Evolutionary conservation across 2,329 filamentous ascomycete genomes (phyloP).

Genomic region (Colletotrichum higginsianum): DNA sequence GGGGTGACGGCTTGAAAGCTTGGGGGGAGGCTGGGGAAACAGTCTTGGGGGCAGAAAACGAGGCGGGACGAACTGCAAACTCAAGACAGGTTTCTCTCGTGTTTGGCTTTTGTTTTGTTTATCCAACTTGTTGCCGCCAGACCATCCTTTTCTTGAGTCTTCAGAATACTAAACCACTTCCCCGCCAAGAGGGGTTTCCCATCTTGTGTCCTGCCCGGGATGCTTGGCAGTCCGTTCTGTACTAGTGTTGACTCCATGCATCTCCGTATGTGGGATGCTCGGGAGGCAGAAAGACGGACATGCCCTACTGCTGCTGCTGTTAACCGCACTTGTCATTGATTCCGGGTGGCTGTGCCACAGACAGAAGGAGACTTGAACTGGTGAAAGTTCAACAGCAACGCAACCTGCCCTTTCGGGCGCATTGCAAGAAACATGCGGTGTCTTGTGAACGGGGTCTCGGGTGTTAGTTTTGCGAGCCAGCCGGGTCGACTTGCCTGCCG

Average conservation of each 20-base stretch:
- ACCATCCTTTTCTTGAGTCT: not conserved
- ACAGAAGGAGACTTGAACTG: not conserved
- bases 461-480: not conserved
- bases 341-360: conserved; percentile 13
- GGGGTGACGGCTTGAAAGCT: conserved; percentile 18
- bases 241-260: not conserved
- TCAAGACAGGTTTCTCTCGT: not conserved
- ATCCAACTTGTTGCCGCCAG: not conserved
- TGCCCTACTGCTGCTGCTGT: not conserved
- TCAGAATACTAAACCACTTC: too few species aligned
- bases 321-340: conserved; percentile 4
- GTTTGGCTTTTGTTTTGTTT: not conserved
- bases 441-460: conserved; percentile 8
- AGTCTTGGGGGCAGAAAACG: conserved; percentile 8
- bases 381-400: not conserved
- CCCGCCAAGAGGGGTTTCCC: not conserved
- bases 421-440: not conserved
- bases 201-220: not conserved
- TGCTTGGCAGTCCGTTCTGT: not conserved
- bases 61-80: not conserved
- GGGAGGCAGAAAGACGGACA: not conserved
- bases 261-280: not conserved
- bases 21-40: conserved; percentile 2
- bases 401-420: not conserved
- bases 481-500: not conserved